phyloP scores from a whole-genome alignment of 2,329 filamentous ascomycete species.

The Scedosporium aurantiacum region DNA sequence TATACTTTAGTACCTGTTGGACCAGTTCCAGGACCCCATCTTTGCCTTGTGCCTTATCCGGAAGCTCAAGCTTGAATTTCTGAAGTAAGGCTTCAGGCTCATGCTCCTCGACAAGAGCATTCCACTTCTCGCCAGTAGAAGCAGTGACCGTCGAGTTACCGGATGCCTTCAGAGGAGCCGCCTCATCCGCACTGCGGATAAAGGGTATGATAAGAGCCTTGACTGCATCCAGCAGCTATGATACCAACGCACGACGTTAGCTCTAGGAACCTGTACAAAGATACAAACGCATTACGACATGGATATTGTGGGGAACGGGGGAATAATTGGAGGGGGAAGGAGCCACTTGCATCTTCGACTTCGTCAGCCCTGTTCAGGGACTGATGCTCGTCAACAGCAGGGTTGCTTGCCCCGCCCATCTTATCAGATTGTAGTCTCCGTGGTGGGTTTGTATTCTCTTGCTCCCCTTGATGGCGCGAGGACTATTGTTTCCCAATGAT shows the following conservation, averaged over 20 bases:
- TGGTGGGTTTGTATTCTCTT: background rate
- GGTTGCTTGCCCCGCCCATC: constrained; percentile 1
- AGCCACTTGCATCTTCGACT: constrained; percentile 32
- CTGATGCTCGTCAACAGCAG: background rate
- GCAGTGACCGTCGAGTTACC: constrained; percentile 34
- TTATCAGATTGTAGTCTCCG: background rate
- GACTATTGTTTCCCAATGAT: background rate
- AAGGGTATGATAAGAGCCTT: constrained; percentile 59
- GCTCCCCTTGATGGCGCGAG: background rate
- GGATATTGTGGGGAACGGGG: background rate
- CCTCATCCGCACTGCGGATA: constrained; percentile 58
- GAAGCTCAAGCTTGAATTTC: constrained; percentile 47
- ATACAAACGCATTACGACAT: background rate
- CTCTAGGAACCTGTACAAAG: background rate
- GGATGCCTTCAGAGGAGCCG: constrained; percentile 37
- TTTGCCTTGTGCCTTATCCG: constrained; percentile 49
- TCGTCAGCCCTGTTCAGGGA: constrained; percentile 29
- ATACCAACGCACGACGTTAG: background rate
- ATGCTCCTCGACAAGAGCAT: constrained; percentile 53
- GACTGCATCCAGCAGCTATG: constrained; percentile 56
- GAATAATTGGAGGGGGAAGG: background rate
- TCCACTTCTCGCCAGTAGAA: constrained; percentile 29
- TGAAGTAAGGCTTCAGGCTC: constrained; percentile 46
- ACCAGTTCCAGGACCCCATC: constrained; percentile 65
- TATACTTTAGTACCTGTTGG: constrained; percentile 64